phyloP scores from a whole-genome alignment of 1,139 yeast genomes.

The Suhomyces maxii region DNA sequence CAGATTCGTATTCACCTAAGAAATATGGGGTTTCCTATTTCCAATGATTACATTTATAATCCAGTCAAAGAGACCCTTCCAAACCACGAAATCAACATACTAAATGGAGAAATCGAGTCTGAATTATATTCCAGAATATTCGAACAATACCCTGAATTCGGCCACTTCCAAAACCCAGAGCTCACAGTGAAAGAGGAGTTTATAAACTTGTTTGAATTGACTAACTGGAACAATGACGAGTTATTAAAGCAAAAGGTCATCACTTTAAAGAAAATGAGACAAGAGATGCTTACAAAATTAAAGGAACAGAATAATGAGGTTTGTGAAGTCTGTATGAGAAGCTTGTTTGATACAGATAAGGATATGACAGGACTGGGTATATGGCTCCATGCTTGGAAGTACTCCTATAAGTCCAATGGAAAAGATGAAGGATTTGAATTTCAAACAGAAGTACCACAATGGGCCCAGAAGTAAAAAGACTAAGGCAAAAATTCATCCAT shows the following conservation, averaged over 20 bases:
- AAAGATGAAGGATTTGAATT: slow-evolving; percentile 25
- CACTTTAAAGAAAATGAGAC: slow-evolving; percentile 10
- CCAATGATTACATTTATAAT: slow-evolving; percentile 63
- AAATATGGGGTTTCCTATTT: slow-evolving; percentile 65
- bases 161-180: slow-evolving; percentile 8
- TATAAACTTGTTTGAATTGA: slow-evolving; percentile 19
- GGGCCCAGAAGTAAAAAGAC: slow-evolving; percentile 22
- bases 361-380: slow-evolving; percentile 39
- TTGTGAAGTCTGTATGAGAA: slow-evolving; percentile 50
- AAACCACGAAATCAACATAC: slow-evolving; percentile 17
- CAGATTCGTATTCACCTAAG: slow-evolving; percentile 76
- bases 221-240: slow-evolving; percentile 17
- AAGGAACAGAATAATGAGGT: slow-evolving; percentile 16
- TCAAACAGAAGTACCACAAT: slow-evolving; percentile 37
- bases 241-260: slow-evolving; percentile 9
- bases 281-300: slow-evolving; percentile 16
- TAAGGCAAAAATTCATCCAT: slow-evolving; percentile 7
- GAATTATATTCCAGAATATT: slow-evolving; percentile 27
- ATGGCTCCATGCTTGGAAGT: slow-evolving; percentile 61
- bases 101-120: slow-evolving; percentile 29
- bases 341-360: slow-evolving; percentile 38
- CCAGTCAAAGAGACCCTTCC: slow-evolving; percentile 14
- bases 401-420: slow-evolving; percentile 23
- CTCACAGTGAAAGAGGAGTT: slow-evolving; percentile 11
- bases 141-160: slow-evolving; percentile 16